Evolutionary conservation across 2,329 filamentous ascomycete genomes (phyloP), one percentile per base, ranked within the genome.

Genomic region (Pseudogymnoascus sp.): DNA sequence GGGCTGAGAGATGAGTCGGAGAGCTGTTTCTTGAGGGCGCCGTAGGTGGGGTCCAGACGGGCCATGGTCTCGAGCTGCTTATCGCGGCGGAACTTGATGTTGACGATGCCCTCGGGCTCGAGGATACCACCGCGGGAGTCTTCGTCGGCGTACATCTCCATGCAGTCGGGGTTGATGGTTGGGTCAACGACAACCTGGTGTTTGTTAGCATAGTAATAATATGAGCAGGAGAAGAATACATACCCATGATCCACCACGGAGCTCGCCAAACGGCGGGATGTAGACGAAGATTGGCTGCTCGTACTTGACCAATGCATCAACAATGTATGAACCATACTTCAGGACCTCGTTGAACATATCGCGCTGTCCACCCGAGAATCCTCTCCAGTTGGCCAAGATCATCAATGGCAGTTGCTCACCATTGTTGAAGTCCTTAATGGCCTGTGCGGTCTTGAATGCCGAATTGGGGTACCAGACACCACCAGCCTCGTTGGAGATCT

Each of bases 281-380:
- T 99, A 99, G 67, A 99, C 91, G 74, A 99, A 99, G 78, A 99
- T 88, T 62, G 95, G 95, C 82, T 99, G 95, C 82, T 99, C 91
- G 74, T 91, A 99, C 80, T 97, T 96, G 82, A 96, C 92, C 58
- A 99, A 88, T 62, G 93, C 93, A 73, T 99, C 95, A 69, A 99
- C 95, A 73, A 99, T 99, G 84, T 95, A 97, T 16, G 93, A 97
- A 74, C 95, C 95, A 73, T 99, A 99, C 83, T 99, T 99, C 78
- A 99, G 87, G 14, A 99, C 95, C 80, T 99, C 95, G 80, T 97
- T 97, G 87, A 96, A 99, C 95, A 99, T 99, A 79, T 99, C 95
- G 70, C 93, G 91, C 80, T 99, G 95, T 68, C 95, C 95, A 81
- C 95, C 95, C 69, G 95, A 99, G 91, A 99, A 99, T 82, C 95